A percentile compares a stretch with the other conserved stretches of the same genome.
Conservation (phyloP, 2,329 filamentous ascomycete species). For the Ceratocystis colombiana region DNA sequence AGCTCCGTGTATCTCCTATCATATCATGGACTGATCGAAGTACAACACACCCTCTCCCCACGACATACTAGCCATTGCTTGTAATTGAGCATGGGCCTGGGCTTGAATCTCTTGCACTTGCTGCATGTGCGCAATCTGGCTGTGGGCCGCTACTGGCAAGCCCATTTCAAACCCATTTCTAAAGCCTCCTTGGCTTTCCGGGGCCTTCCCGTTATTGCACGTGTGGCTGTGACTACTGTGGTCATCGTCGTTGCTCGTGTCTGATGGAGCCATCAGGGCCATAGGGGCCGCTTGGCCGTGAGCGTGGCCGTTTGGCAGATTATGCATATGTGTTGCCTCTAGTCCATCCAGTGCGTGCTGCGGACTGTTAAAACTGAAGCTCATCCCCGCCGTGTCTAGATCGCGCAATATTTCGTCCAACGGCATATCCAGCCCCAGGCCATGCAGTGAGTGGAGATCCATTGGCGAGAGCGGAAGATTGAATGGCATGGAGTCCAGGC, state of each 20-base stretch:
- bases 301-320: background rate
- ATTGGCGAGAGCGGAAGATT: background rate
- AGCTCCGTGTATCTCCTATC: background rate
- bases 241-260: background rate
- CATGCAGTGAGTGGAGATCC: background rate
- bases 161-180: constrained; percentile 10
- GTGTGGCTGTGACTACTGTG: background rate
- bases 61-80: background rate
- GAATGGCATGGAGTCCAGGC: background rate
- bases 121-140: constrained; percentile 19
- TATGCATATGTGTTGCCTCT: background rate
- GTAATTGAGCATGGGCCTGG: background rate
- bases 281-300: constrained; percentile 3
- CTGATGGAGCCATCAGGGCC: constrained; percentile 11
- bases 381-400: background rate
- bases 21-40: constrained; percentile 17
- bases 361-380: background rate
- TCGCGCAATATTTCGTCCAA: background rate
- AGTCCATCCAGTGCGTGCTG: background rate
- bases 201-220: background rate
- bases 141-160: constrained; percentile 15
- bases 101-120: constrained; percentile 18
- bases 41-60: constrained; percentile 12
- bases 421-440: background rate
- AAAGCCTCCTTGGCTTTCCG: background rate